Conservation (phyloP, 179 eudicot genomes). For the Pouteria campechiana region DNA sequence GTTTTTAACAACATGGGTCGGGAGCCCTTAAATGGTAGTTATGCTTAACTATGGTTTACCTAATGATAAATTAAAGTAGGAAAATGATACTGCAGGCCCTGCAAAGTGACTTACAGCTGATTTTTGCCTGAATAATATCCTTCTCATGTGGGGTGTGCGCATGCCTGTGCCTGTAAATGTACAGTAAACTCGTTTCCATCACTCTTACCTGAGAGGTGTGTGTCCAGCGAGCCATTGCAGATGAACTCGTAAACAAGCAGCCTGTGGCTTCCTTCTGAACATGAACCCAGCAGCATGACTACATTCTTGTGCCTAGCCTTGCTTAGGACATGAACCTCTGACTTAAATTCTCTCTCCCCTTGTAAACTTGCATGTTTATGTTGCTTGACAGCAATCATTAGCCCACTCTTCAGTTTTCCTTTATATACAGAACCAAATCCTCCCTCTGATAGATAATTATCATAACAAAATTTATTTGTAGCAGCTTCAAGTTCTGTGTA, state of each 20-base stretch:
- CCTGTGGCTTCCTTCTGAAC: slow-evolving; percentile 26
- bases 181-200: background rate
- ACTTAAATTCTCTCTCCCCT: slow-evolving; percentile 33
- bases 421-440: slow-evolving; percentile 30
- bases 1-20: no score
- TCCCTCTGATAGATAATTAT: slow-evolving; percentile 29
- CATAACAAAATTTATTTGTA: slow-evolving; percentile 14
- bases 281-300: slow-evolving; percentile 35
- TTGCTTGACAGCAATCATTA: slow-evolving; percentile 27
- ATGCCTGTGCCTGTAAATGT: no score
- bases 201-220: slow-evolving; percentile 20
- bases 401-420: slow-evolving; percentile 21
- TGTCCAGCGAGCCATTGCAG: slow-evolving; percentile 27
- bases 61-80: no score
- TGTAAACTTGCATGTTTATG: slow-evolving; percentile 22
- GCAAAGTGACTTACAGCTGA: no score
- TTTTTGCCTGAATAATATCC: no score
- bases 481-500: slow-evolving; percentile 25
- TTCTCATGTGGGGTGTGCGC: no score
- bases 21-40: no score
- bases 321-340: slow-evolving; percentile 30
- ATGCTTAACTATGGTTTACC: no score
- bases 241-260: slow-evolving; percentile 32
- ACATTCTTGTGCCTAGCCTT: slow-evolving; percentile 25
- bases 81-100: no score